A percentile compares a stretch with the other conserved stretches of the same genome.
Conservation (phyloP, 1,284 basidiomycete species). For the Cutaneotrichosporon sp. region DNA sequence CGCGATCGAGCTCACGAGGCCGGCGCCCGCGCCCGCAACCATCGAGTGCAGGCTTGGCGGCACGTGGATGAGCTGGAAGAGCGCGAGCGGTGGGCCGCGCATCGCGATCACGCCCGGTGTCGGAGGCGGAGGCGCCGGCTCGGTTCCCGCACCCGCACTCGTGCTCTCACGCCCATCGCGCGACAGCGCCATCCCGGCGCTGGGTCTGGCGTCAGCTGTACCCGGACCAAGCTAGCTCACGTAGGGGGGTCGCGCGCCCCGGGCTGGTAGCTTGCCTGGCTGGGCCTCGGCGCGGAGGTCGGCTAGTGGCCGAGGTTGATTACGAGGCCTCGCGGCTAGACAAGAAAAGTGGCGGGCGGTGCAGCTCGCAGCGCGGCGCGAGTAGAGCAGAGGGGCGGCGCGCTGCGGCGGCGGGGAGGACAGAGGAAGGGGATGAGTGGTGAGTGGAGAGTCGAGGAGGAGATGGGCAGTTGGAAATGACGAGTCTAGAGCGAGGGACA, state of each 20-base stretch:
- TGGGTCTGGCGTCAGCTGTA: background rate
- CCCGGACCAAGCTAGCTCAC: background rate
- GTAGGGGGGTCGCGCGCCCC: constrained; percentile 7
- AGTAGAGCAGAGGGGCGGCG: background rate
- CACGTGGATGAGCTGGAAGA: constrained; percentile 16
- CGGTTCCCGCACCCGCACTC: constrained; percentile 24
- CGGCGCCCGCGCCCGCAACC: constrained; percentile 62
- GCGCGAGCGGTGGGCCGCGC: background rate
- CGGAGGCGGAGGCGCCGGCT: background rate
- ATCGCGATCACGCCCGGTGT: constrained; percentile 7
- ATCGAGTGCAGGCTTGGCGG: constrained; percentile 52
- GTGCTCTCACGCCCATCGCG: constrained; percentile 39
- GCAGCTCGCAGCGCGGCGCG: constrained; percentile 9
- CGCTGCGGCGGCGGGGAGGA: constrained; percentile 3
- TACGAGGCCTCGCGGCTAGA: background rate
- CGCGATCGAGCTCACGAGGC: constrained; percentile 86
- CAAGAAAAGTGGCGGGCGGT: background rate
- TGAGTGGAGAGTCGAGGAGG: background rate
- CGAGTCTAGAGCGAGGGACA: background rate
- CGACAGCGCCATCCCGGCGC: constrained; percentile 26
- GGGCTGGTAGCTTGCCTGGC: background rate
- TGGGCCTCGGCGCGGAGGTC: background rate
- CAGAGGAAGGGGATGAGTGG: background rate
- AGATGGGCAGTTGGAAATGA: background rate
- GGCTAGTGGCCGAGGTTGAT: background rate